Evolutionary conservation across 352 stramenopile species (phyloP), one percentile per base, ranked within the genome.

Genomic region (Phytophthora meadii): DNA sequence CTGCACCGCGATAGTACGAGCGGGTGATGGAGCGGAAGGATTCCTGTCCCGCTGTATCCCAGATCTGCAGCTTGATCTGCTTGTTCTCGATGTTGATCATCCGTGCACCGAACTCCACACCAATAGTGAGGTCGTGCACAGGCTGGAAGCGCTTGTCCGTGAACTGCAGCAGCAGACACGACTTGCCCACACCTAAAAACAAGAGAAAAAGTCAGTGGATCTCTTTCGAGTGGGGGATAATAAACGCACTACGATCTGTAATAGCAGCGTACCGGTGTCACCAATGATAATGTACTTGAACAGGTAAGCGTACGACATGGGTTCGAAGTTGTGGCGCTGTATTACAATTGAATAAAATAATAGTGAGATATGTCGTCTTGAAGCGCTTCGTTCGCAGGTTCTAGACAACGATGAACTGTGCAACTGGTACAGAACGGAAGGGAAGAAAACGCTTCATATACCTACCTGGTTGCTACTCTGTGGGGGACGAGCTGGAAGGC

Each of bases 111-210:
- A 99, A 99, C 87, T 99, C 98, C 24, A 99, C 96, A 34, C 97
- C 98, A 70, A 99, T 99, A 8, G 98, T 99, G 46, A 99, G 87
- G 70, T 99, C 98, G 70, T 99, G 85, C 36, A 99, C 97, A 0
- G 97, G 97, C 76, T 99, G 97, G 82, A 99, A 99, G 51, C 98
- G 90, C 83, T 99, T 99, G 87, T 99, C 98, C 48, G 98, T 99
- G 86, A 99, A 99, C 82, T 99, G 98, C 62, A 99, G 85, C 42
- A 99, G 82, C 70, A 99, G 88, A 80, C 98, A 99, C 47, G 97
- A 99, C 87, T 99, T 99, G 32, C 98, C 98, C 15, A 99, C 98
- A 51, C 98, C 98, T 99, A 61, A 6, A 6, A n/a, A 32, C 54
- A 58, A 3, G 45, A 40, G n/a, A 50, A 54, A n/a, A 62, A 0